Base-by-base conservation (phyloP, 352 stramenopile genomes). In the Globisporangium mamillatum region DNA sequence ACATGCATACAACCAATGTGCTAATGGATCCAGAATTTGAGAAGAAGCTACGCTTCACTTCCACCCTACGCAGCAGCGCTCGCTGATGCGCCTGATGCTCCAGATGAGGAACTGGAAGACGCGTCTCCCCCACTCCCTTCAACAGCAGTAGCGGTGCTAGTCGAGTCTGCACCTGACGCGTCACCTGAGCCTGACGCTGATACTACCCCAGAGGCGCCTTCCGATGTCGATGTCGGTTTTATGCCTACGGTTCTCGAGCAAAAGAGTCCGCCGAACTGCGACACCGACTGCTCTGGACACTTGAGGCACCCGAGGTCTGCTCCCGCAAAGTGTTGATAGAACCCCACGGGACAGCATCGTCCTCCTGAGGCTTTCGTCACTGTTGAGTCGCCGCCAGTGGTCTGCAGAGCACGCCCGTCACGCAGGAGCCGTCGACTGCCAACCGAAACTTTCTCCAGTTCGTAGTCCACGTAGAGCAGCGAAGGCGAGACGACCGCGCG, bases 391-490 rank as follows among this genome's bases (percentile, higher is more conserved):
- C 50, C 14, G 3, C 3, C 24, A 56, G n/a, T 24, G 14, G 14
- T 59, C 53, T 59, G 53, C 14, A 59, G 4, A 7, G 14, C 25
- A 1, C 25, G 53, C 10, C 25, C 29, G 6, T 16, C 29, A 16
- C 25, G 14, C 24, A 58, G 22, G 1, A 38, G 1, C 53, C 20
- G 25, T n/a, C 29, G 53, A 14, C 14, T 32, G 2, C 14, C 25
- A 38, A 38, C 16, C 0, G 16, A 25, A 3, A 59, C 53, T 16
- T 38, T 59, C 16, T 59, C 25, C 53, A 59, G 16, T 6, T 59
- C 53, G 25, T 38, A 59, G 53, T 59, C 53, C 4, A 59, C 53
- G 25, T 59, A 59, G 6, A 59, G 53, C 25, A 59, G 53, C 16
- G 53, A 59, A 3, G 53, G 53, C 25, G 53, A 59, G 14, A 59